These are phyloP conservation scores for Metarhizium guizhouense DNA, from an alignment of 2,329 filamentous ascomycete species.

Conservation along the genomic window DNA sequence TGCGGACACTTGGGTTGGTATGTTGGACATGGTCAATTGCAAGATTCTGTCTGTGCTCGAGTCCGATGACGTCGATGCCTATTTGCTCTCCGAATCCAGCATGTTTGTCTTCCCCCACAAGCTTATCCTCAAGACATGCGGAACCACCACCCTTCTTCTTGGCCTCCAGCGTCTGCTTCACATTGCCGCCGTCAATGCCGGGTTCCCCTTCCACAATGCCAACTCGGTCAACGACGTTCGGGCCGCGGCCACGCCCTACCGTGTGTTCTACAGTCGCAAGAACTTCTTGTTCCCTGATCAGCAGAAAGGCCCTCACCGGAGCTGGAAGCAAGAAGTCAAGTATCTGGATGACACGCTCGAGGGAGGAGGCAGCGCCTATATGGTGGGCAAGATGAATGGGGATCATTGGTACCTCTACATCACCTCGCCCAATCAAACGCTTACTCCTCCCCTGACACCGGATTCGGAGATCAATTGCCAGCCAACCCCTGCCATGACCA, in stretches of 20 bases:
- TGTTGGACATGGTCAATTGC: constrained; percentile 98
- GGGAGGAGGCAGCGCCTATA: constrained; percentile 91
- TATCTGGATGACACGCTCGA: constrained; percentile 87
- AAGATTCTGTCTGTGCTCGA: constrained; percentile 92
- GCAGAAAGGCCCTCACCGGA: constrained; percentile 88
- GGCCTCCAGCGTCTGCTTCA: constrained; percentile 86
- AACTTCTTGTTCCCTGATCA: constrained; percentile 95
- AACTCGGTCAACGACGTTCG: constrained; percentile 56
- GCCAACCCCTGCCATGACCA: constrained; percentile 37
- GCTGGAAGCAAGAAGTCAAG: constrained; percentile 94
- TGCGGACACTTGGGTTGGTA: constrained; percentile 81
- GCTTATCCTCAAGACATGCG: constrained; percentile 96
- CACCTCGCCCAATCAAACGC: constrained; percentile 69
- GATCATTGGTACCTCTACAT: constrained; percentile 99
- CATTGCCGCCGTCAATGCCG: constrained; percentile 78
- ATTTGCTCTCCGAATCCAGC: constrained; percentile 95
- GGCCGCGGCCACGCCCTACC: constrained; percentile 78
- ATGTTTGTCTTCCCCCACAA: constrained; percentile 99
- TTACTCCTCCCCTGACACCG: constrained; percentile 79
- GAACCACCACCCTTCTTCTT: constrained; percentile 86
- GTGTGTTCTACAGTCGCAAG: constrained; percentile 98
- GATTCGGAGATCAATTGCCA: constrained; percentile 32
- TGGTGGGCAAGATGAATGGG: constrained; percentile 99
- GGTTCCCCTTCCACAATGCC: constrained; percentile 76
- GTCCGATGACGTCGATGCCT: constrained; percentile 91